Base-by-base conservation (phyloP, 192 early-diverging fungal genomes). In the Coemansia sp. region DNA sequence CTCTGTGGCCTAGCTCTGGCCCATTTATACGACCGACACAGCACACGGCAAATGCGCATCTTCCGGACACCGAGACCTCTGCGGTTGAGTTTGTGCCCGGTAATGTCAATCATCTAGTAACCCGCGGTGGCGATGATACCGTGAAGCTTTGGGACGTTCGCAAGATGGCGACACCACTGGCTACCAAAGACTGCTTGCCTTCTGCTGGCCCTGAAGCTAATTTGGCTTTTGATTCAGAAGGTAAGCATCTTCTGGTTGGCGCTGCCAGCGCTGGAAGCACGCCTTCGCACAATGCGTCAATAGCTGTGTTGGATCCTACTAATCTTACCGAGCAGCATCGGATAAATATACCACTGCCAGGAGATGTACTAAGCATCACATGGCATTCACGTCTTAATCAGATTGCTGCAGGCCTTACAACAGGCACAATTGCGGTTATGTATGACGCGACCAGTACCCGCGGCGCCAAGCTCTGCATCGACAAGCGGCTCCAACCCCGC, bases 111-210 rank as follows among this genome's bases (percentile, higher is more conserved):
- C 73, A 82, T 7, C 58, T 98, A 44, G 83, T 92, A 3, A 90
- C 92, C 2, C 83, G 96, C 25, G 88, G 90, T 53, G 88, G 87
- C 34, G 92, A 94, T 70, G 91, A 92, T 58, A 89, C 90, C 5
- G 87, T 98, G 24, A 96, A 96, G 82, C 88, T 97, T 24, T 98
- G 96, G 96, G 96, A 98, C 64, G 52, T 91, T 18, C 85, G 96
- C 49, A 56, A 38, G 3, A 22, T 66, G 49, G 24, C 4, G 16
- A 76, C 77, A 24, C 88, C 93, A 4, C 62, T 97, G 9, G 69
- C 83, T 0, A 69, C 72, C 18, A 82, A 81, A 0, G 71, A 74
- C 18, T 72, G 85, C 27, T 65, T 98, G 14, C 64, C 82, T 24
- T 80, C 83, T 7, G 81, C 90, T 24, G 89, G 89, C 57, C 85